A percentile compares a stretch with the other conserved stretches of the same genome.
phyloP scores from a whole-genome alignment of 129 eudicot species.

The sunflower (Helianthus annuus) region DNA sequence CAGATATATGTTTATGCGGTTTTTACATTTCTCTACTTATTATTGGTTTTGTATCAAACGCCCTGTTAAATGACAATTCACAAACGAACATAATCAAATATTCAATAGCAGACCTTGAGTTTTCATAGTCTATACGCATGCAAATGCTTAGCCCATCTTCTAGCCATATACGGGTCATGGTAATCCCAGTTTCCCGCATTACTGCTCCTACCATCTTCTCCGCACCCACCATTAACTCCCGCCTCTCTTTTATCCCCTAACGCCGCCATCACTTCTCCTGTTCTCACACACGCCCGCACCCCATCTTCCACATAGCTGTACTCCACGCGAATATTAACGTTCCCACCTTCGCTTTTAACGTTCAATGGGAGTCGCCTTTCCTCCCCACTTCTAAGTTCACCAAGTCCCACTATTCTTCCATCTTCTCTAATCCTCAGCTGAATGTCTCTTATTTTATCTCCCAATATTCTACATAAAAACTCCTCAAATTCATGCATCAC shows the following conservation, averaged over 20 bases:
- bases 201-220: conserved; percentile 58
- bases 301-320: conserved; percentile 69
- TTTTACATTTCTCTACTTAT: background rate
- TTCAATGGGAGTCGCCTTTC: conserved; percentile 69
- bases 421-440: conserved; percentile 65
- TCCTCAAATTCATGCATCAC: conserved; percentile 83
- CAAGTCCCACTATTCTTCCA: conserved; percentile 54
- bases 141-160: conserved; percentile 96
- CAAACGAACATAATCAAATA: conserved; percentile 15
- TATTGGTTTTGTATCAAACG: background rate
- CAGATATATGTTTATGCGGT: background rate
- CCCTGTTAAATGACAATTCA: conserved; percentile 3
- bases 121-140: conserved; percentile 63
- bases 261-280: conserved; percentile 62
- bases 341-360: conserved; percentile 36
- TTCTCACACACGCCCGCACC: conserved; percentile 41
- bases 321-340: conserved; percentile 42
- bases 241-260: conserved; percentile 43
- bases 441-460: conserved; percentile 66
- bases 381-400: conserved; percentile 78
- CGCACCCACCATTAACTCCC: conserved; percentile 13
- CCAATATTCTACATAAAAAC: conserved; percentile 63
- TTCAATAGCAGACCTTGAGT: conserved; percentile 1
- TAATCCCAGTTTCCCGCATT: conserved; percentile 72
- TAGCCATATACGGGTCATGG: conserved; percentile 85